These are phyloP conservation scores for Prunus dulcis DNA, from an alignment of 306 rosid species.

Conservation along the genomic window DNA sequence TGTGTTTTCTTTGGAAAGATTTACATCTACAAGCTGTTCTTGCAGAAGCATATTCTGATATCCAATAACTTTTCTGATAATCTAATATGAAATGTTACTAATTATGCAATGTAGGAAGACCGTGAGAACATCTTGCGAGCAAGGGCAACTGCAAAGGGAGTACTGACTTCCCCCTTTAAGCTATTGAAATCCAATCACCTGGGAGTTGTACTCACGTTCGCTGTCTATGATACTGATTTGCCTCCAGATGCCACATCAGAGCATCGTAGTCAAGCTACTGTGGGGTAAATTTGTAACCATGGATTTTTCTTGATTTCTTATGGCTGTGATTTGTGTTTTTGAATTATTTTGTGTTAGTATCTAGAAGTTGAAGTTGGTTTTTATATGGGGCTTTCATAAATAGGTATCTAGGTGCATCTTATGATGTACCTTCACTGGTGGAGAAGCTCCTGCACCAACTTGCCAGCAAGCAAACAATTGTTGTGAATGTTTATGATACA, in stretches of 20 bases:
- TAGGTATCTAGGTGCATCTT: slow-evolving; percentile 95
- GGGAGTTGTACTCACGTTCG: slow-evolving; percentile 93
- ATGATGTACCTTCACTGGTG: slow-evolving; percentile 91
- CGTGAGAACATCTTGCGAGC: slow-evolving; percentile 95
- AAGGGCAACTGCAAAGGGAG: slow-evolving; percentile 89
- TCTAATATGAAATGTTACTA: slow-evolving; percentile 9
- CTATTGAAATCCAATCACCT: slow-evolving; percentile 84
- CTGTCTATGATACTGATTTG: slow-evolving; percentile 68
- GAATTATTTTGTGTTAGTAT: slow-evolving; percentile 9
- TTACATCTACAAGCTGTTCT: background rate
- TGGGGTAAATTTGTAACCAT: slow-evolving; percentile 59
- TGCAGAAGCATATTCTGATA: background rate
- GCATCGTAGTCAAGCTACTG: slow-evolving; percentile 74
- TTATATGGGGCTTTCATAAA: slow-evolving; percentile 14
- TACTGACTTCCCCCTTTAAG: slow-evolving; percentile 92
- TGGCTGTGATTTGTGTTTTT: background rate
- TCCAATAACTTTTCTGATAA: slow-evolving; percentile 20
- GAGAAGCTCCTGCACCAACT: slow-evolving; percentile 98
- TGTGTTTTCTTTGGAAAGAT: background rate
- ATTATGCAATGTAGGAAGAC: slow-evolving; percentile 58
- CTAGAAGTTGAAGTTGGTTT: slow-evolving; percentile 25
- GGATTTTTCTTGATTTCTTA: slow-evolving; percentile 8
- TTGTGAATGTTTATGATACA: slow-evolving; percentile 89
- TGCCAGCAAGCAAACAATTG: slow-evolving; percentile 96
- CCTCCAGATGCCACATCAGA: slow-evolving; percentile 65